These are phyloP conservation scores for Stylosanthes scabra DNA, from an alignment of 331 rosid species.

Conservation along the genomic window DNA sequence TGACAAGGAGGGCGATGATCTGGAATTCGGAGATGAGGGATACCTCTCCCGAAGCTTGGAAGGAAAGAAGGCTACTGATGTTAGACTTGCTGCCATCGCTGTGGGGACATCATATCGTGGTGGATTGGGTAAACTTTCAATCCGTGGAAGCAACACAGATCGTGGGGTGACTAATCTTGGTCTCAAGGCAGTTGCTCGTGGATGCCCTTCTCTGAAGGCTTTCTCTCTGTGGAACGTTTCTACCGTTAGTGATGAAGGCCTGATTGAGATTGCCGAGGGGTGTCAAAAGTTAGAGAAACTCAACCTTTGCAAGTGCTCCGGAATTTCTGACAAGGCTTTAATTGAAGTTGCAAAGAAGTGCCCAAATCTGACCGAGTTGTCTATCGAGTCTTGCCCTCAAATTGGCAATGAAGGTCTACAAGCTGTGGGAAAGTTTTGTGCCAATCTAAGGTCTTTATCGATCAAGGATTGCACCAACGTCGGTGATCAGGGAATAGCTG, in stretches of 20 bases:
- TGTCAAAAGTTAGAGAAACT: slow-evolving; percentile 80
- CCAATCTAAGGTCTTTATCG: slow-evolving; percentile 70
- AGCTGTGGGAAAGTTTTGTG: slow-evolving; percentile 77
- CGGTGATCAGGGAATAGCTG: slow-evolving; percentile 80
- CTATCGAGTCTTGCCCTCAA: slow-evolving; percentile 77
- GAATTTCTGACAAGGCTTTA: slow-evolving; percentile 74
- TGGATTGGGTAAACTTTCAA: slow-evolving; percentile 83
- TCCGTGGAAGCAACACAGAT: slow-evolving; percentile 66
- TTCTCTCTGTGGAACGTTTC: slow-evolving; percentile 69
- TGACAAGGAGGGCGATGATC: slow-evolving; percentile 52
- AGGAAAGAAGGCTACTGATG: slow-evolving; percentile 90
- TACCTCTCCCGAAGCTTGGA: slow-evolving; percentile 87
- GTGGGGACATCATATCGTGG: slow-evolving; percentile 90
- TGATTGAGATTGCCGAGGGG: slow-evolving; percentile 73
- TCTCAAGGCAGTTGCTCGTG: slow-evolving; percentile 80
- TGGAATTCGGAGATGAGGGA: slow-evolving; percentile 70
- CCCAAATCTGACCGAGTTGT: slow-evolving; percentile 67
- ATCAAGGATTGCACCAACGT: slow-evolving; percentile 66
- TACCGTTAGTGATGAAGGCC: slow-evolving; percentile 74
- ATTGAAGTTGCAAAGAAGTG: slow-evolving; percentile 74
- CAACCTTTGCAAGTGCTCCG: slow-evolving; percentile 71
- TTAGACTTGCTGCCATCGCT: slow-evolving; percentile 89
- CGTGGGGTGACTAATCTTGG: slow-evolving; percentile 66
- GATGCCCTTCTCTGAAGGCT: slow-evolving; percentile 86
- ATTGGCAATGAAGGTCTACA: slow-evolving; percentile 82